These are phyloP conservation scores for Fusarium globosum DNA, from an alignment of 2,329 filamentous ascomycete genomes.

Conservation along the genomic window DNA sequence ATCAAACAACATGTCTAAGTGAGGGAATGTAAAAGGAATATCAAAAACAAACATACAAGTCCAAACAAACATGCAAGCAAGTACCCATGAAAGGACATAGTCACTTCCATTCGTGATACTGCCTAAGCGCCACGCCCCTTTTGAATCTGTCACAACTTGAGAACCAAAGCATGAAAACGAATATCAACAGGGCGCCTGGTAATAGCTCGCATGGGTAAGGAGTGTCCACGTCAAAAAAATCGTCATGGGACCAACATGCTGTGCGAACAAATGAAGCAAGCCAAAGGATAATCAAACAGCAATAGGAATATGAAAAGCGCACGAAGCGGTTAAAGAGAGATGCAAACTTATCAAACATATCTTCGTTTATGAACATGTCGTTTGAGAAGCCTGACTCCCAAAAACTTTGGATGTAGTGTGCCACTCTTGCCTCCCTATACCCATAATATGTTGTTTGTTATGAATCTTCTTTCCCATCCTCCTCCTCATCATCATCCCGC, in stretches of 20 bases:
- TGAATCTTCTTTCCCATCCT: background rate
- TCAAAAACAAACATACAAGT: background rate
- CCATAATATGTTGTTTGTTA: background rate
- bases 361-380: background rate
- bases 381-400: background rate
- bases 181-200: background rate
- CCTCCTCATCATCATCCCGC: background rate
- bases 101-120: background rate
- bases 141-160: background rate
- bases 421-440: background rate
- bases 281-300: constrained; percentile 23
- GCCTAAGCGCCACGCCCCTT: background rate
- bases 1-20: constrained; percentile 4
- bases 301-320: background rate
- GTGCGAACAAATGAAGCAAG: constrained; percentile 5
- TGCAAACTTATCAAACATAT: background rate
- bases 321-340: background rate
- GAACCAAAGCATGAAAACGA: background rate
- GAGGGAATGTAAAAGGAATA: background rate
- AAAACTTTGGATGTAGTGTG: background rate
- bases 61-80: background rate
- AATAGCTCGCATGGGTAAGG: background rate
- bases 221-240: background rate
- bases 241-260: background rate
- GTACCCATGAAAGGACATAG: constrained; percentile 8